Evolutionary conservation across 768 basidiomycete genomes (phyloP), one percentile per base, ranked within the genome.

Genomic region (Neoboletus subvelutipes): DNA sequence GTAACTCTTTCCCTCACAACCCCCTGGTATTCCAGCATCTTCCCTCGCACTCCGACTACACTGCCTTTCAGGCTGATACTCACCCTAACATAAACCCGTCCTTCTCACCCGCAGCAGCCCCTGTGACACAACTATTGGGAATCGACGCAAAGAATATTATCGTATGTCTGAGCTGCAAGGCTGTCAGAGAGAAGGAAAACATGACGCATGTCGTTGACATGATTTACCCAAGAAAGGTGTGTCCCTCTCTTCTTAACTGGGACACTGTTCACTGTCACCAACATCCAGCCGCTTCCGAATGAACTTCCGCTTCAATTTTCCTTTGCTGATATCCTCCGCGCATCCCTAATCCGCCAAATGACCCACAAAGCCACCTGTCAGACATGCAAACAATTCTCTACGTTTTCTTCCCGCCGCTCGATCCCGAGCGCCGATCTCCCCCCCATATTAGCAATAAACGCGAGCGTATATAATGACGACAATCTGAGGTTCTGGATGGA

Each of bases 281-380:
- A 40, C 29, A 31, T 40, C 18, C 51, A 80, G 76, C 65, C 60
- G 1, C 64, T 68, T 37, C 72, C 73, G 9, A 77, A 73, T 58
- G 77, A 81, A 61, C 64, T 70, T 11, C 64, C 69, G 0, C 68
- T 72, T 29, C 67, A 76, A 9, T 70, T 73, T 2, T 79, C 86
- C 58, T 93, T 98, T 64, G 62, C 80, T 3, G 80, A 82, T 6
- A 79, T 97, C 57, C 74, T 99, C 3, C 81, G 82, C 6, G 76
- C 81, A 36, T 94, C 97, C 2, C 70, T 98, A 15, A 76, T 88
- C 39, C 89, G 93, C 26, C 87, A 92, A 56, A 87, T 87, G 60
- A 81, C 84, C 20, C 91, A 95, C 67, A 95, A 92, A 72, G 88
- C 92, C 7, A 88, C 84, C 9, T 99, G 97, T 70, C 84, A 84